Evolutionary conservation across 257 asterid species (phyloP).

Genomic region (Euphrasia confusa): DNA sequence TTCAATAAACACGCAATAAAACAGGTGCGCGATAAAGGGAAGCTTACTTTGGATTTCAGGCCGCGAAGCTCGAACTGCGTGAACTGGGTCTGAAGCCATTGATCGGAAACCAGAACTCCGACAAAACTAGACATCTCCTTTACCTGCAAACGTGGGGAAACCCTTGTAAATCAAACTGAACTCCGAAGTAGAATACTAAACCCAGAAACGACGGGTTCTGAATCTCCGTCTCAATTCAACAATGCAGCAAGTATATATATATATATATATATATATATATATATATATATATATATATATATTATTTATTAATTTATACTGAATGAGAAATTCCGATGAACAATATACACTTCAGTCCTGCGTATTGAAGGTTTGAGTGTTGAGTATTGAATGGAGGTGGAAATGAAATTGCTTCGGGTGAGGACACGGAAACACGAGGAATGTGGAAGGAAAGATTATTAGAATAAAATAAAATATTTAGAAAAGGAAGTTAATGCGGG

Average conservation of each 20-base stretch:
- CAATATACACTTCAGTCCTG: slow-evolving; percentile 16
- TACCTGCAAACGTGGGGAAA: slow-evolving; percentile 36
- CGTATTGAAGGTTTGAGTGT: slow-evolving; percentile 26
- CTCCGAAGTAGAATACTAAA: slow-evolving; percentile 5
- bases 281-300: slow-evolving; percentile 11
- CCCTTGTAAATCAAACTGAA: slow-evolving; percentile 23
- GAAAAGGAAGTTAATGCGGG: too few species aligned
- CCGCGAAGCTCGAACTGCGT: slow-evolving; percentile 88
- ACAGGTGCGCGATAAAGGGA: slow-evolving; percentile 5
- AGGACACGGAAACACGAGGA: slow-evolving; percentile 30
- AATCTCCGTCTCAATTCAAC: slow-evolving; percentile 27
- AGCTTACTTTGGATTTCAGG: slow-evolving; percentile 72
- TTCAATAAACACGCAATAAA: slow-evolving; percentile 12
- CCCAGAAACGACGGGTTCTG: slow-evolving; percentile 23
- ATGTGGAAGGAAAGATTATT: too few species aligned
- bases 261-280: slow-evolving; percentile 3
- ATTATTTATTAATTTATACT: too few species aligned
- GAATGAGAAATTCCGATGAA: slow-evolving; percentile 19
- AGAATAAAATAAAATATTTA: too few species aligned
- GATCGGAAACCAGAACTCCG: slow-evolving; percentile 90
- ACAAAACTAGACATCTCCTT: slow-evolving; percentile 66
- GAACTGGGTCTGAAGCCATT: slow-evolving; percentile 95
- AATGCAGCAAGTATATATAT: slow-evolving; percentile 30
- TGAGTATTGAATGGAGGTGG: slow-evolving; percentile 24
- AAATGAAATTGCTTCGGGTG: slow-evolving; percentile 43